Evolutionary conservation across 2,329 filamentous ascomycete species (phyloP).

Genomic region (Phyllosticta citrichinensis): DNA sequence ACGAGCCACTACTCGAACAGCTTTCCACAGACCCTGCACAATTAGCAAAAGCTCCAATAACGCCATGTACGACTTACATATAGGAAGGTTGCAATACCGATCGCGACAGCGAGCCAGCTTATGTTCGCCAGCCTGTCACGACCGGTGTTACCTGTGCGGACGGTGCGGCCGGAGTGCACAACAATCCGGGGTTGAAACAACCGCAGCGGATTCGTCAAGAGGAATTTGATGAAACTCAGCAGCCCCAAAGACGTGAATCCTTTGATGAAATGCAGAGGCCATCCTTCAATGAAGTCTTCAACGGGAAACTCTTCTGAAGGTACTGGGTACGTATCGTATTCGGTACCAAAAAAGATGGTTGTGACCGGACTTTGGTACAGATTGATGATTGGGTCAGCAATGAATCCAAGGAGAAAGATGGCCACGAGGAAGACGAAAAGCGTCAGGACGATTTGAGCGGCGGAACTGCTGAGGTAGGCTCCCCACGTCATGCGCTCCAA

Average conservation of each 20-base stretch:
- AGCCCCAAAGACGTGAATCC: conserved; percentile 84
- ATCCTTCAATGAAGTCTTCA: conserved; percentile 35
- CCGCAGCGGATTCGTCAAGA: conserved; percentile 53
- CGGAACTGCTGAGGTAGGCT: conserved; percentile 43
- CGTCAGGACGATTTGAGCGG: conserved; percentile 62
- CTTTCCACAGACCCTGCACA: conserved; percentile 57
- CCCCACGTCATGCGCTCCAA: conserved; percentile 70
- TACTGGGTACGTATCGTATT: not conserved
- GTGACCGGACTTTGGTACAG: conserved; percentile 67
- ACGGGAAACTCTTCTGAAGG: conserved; percentile 38
- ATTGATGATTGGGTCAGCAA: conserved; percentile 87
- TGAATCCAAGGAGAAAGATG: conserved; percentile 77
- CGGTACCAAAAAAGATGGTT: conserved; percentile 1
- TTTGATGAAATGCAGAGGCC: conserved; percentile 78
- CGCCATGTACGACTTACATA: conserved; percentile 46
- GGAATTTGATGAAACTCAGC: conserved; percentile 72
- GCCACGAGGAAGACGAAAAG: conserved; percentile 57
- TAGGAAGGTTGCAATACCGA: conserved; percentile 73
- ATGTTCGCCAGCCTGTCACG: conserved; percentile 69
- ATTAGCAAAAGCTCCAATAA: not conserved
- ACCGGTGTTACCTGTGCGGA: conserved; percentile 50
- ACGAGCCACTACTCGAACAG: conserved; percentile 62
- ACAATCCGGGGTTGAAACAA: conserved; percentile 65
- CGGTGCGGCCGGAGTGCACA: conserved; percentile 32
- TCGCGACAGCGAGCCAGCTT: conserved; percentile 66